Evolutionary conservation across 2,329 filamentous ascomycete species (phyloP).

Genomic region (Onygena corvina): DNA sequence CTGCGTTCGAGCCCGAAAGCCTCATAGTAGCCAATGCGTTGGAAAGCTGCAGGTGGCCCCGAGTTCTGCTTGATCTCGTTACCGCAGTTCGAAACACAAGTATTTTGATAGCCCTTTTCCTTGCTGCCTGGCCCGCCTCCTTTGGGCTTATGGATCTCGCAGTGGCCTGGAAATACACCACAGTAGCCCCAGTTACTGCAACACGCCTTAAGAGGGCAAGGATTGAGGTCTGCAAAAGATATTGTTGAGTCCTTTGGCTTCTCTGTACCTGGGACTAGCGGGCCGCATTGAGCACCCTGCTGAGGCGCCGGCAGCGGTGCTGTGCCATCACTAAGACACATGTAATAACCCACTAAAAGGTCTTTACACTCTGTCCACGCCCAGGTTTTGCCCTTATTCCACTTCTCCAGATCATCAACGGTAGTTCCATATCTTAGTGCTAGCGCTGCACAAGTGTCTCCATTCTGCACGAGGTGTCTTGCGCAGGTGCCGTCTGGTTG

Average conservation of each 20-base stretch:
- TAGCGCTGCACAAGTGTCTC: constrained; percentile 29
- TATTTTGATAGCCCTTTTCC: constrained; percentile 23
- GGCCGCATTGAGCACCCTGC: constrained; percentile 38
- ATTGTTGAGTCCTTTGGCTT: constrained; percentile 22
- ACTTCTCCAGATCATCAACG: constrained; percentile 27
- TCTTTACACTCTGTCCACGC: constrained; percentile 27
- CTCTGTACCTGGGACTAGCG: constrained; percentile 32
- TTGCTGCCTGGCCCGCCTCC: constrained; percentile 30
- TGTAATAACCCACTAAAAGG: constrained; percentile 23
- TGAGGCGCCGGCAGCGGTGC: constrained; percentile 36
- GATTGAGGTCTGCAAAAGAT: constrained; percentile 36
- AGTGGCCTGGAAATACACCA: constrained; percentile 37
- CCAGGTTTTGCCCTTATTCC: constrained; percentile 36
- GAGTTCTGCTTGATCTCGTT: constrained; percentile 6
- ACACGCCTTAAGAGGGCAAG: constrained; percentile 36
- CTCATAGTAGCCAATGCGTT: constrained; percentile 25
- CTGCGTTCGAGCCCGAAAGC: constrained; percentile 21
- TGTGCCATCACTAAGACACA: constrained; percentile 34
- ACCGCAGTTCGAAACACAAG: constrained; percentile 14
- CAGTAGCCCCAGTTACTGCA: constrained; percentile 37
- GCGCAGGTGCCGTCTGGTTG: constrained; percentile 29
- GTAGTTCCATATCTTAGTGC: constrained; percentile 30
- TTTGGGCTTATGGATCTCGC: constrained; percentile 19
- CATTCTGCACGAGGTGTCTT: constrained; percentile 24
- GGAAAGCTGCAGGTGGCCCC: constrained; percentile 17